Evolutionary conservation across 345 rosid genomes (phyloP), one percentile per base, ranked within the genome.

Genomic region (Populus tremula): DNA sequence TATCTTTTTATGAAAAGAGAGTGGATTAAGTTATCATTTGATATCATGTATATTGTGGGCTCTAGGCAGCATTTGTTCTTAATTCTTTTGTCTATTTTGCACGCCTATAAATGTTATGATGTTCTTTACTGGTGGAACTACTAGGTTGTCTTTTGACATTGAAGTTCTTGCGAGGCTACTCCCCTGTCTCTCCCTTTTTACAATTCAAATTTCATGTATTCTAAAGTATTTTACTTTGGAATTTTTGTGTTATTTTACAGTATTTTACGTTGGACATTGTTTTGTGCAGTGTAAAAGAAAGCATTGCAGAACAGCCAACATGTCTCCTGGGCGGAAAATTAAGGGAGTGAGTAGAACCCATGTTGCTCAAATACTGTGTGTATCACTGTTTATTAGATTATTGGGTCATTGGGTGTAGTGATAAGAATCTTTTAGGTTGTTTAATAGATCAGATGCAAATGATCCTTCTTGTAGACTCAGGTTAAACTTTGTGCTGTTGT

Each of bases 281-380:
- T 80, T 82, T 79, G 54, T 84, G 88, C 96, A 94, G 98, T 82
- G 80, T 94, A 69, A 94, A 92, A 85, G 98, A 94, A 86, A 89
- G 79, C 78, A 89, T 94, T 78, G 85, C 86, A 39, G 98, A 94
- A 82, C 98, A 94, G 85, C 98, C 98, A 79, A 65, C 72, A 69
- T 80, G 81, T 82, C 90, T 94, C 43, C 86, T 74, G 56, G 93
- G 97, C 70, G 98, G 98, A 84, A 94, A 88, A 85, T 81, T 94
- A 83, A 91, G 98, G 83, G 98, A 92, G 98, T 94, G 77, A 91
- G 97, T 90, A 73, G 74, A 78, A 47, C 74, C 3, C 66, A 21
- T 73, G 20, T 43, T 56, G 76, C 8, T 59, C 17, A 50, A 14
- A 35, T 54, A 27, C 53, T 29, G n/a, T 35, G 20, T 56, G 65